Percentiles rank a stretch among this genome's conserved stretches.
Evolutionary conservation across 768 basidiomycete genomes (phyloP).

Genomic region (Cystofilobasidium capitatum): DNA sequence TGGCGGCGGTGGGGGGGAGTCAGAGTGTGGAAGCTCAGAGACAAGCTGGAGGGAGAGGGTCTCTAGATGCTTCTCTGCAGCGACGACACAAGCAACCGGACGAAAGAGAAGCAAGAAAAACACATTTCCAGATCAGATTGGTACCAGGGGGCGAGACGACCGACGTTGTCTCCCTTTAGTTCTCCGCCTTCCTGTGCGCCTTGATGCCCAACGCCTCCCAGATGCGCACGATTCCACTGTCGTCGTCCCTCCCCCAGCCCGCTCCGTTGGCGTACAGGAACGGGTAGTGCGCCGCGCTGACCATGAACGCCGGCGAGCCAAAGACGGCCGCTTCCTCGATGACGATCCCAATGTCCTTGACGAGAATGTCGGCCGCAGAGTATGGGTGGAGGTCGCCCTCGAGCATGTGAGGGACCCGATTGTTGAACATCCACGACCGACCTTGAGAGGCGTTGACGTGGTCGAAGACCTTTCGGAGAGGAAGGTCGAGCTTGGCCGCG

Average conservation of each 20-base stretch:
- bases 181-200: slow-evolving; percentile 21
- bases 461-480: not conserved
- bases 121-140: too few relatives aligned
- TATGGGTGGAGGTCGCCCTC: slow-evolving; percentile 12
- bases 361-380: slow-evolving; percentile 13
- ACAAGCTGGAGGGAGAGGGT: slow-evolving; percentile 25
- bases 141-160: too few relatives aligned
- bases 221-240: slow-evolving; percentile 15
- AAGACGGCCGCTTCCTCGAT: slow-evolving; percentile 5
- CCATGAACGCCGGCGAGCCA: slow-evolving; percentile 19
- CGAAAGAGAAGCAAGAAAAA: too few relatives aligned
- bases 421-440: slow-evolving; percentile 17
- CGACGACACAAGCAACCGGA: too few relatives aligned
- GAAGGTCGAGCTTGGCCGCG: slow-evolving; percentile 17
- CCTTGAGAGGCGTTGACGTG: slow-evolving; percentile 18
- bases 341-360: slow-evolving; percentile 23
- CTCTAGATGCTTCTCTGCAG: too few relatives aligned
- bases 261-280: slow-evolving; percentile 14
- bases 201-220: slow-evolving; percentile 12
- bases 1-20: slow-evolving; percentile 58
- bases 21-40: slow-evolving; percentile 48
- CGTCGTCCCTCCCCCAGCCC: slow-evolving; percentile 21
- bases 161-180: too few relatives aligned
- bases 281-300: slow-evolving; percentile 14
- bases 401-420: slow-evolving; percentile 15